These are phyloP conservation scores for Tetrahymena thermophila DNA, from an alignment of 73 alveolate genomes.

Conservation along the genomic window DNA sequence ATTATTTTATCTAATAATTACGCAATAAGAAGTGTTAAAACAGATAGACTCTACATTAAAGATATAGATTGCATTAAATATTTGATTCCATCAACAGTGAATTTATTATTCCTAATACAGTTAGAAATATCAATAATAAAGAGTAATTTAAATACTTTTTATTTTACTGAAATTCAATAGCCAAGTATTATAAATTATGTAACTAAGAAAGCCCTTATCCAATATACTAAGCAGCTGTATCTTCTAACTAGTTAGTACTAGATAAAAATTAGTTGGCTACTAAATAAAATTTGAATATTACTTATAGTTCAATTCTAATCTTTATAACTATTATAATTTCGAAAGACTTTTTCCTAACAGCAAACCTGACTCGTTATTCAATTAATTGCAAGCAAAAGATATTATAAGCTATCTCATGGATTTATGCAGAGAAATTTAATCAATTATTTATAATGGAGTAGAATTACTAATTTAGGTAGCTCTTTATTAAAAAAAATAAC, in stretches of 20 bases:
- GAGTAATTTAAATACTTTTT: too few relatives aligned
- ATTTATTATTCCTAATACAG: neutral
- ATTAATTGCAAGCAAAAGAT: neutral
- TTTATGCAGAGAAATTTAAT: neutral
- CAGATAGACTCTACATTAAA: neutral
- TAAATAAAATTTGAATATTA: neutral
- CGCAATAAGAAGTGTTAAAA: neutral
- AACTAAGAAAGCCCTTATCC: neutral
- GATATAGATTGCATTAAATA: neutral
- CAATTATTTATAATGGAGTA: neutral
- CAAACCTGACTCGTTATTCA: neutral
- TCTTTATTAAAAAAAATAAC: neutral
- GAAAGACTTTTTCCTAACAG: neutral
- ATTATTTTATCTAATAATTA: too few relatives aligned
- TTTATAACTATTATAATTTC: too few relatives aligned
- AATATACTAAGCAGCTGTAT: neutral
- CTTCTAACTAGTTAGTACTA: neutral
- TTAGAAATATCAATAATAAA: too few relatives aligned
- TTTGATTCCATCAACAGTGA: neutral
- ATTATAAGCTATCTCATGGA: neutral
- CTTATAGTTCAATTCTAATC: neutral
- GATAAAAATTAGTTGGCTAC: too few relatives aligned
- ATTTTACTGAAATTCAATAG: neutral
- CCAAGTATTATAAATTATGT: neutral
- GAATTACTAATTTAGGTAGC: neutral